These are phyloP conservation scores for Teratosphaeria pseudoeucalypti DNA, from an alignment of 2,329 filamentous ascomycete genomes.

Conservation along the genomic window DNA sequence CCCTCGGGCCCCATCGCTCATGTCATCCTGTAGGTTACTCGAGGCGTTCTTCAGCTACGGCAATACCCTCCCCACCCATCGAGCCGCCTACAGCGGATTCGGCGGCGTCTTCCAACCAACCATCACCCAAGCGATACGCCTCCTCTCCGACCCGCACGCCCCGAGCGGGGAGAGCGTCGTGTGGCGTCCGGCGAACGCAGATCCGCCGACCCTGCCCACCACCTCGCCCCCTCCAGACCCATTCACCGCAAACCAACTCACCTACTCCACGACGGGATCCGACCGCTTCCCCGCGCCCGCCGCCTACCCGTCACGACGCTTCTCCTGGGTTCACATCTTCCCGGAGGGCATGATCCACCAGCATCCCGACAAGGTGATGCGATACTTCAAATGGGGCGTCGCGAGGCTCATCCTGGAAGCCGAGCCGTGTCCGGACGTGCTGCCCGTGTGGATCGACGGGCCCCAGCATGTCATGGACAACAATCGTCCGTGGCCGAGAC, in stretches of 20 bases:
- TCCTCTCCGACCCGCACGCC: conserved; percentile 51
- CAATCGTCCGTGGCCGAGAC: conserved; percentile 65
- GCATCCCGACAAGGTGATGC: conserved; percentile 63
- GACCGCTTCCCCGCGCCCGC: conserved; percentile 64
- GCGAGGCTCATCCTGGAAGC: conserved; percentile 84
- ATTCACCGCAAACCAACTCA: conserved; percentile 44
- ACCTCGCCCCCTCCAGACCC: conserved; percentile 37
- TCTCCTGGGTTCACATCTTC: conserved; percentile 89
- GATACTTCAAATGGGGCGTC: conserved; percentile 98
- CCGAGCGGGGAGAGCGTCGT: not conserved
- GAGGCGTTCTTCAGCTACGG: conserved; percentile 78
- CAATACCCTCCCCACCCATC: conserved; percentile 84
- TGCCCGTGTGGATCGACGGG: conserved; percentile 92
- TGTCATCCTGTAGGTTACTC: conserved; percentile 41
- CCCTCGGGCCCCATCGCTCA: not conserved
- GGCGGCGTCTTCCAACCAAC: conserved; percentile 88
- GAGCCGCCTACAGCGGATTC: conserved; percentile 62
- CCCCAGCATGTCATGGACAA: conserved; percentile 84
- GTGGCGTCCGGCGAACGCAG: conserved; percentile 1
- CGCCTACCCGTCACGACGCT: conserved; percentile 56
- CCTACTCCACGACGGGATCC: conserved; percentile 55
- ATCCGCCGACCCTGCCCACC: not conserved
- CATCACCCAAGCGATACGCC: conserved; percentile 71
- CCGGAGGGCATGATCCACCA: conserved; percentile 94
- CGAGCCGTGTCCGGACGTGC: conserved; percentile 74